These are phyloP conservation scores for Sporothrix euskadiensis DNA, from an alignment of 2,329 filamentous ascomycete genomes.

Conservation along the genomic window DNA sequence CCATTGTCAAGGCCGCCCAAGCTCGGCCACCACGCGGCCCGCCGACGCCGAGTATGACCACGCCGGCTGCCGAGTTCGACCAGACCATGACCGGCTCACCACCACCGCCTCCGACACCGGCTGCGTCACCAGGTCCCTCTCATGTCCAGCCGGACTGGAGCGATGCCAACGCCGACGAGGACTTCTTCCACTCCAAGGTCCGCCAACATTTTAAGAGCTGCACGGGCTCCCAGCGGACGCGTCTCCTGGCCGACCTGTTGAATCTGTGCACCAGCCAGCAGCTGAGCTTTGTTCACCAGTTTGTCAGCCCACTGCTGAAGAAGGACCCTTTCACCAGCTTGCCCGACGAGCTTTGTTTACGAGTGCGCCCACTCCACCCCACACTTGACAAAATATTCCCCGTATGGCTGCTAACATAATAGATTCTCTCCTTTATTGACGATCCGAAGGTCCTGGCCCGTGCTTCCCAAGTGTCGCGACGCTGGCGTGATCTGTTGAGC, in stretches of 20 bases:
- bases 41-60: constrained; percentile 66
- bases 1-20: constrained; percentile 55
- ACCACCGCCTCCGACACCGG: constrained; percentile 65
- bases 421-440: constrained; percentile 96
- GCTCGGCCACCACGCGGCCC: constrained; percentile 56
- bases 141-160: constrained; percentile 71
- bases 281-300: constrained; percentile 92
- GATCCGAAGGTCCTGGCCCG: constrained; percentile 91
- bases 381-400: neutral
- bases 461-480: constrained; percentile 91
- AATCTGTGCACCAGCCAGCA: constrained; percentile 95
- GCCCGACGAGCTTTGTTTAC: constrained; percentile 87
- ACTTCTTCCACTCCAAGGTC: constrained; percentile 77
- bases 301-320: constrained; percentile 89
- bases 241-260: constrained; percentile 81
- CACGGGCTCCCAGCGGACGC: constrained; percentile 72
- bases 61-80: constrained; percentile 63
- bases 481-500: constrained; percentile 89
- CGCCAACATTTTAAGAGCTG: constrained; percentile 78
- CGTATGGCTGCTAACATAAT: neutral
- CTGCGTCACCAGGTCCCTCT: constrained; percentile 64
- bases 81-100: constrained; percentile 62
- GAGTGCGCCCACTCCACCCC: constrained; percentile 54
- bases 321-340: constrained; percentile 93
- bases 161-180: constrained; percentile 75